Conservation (phyloP, 75 land plant species). For the Gnetum montanum region DNA sequence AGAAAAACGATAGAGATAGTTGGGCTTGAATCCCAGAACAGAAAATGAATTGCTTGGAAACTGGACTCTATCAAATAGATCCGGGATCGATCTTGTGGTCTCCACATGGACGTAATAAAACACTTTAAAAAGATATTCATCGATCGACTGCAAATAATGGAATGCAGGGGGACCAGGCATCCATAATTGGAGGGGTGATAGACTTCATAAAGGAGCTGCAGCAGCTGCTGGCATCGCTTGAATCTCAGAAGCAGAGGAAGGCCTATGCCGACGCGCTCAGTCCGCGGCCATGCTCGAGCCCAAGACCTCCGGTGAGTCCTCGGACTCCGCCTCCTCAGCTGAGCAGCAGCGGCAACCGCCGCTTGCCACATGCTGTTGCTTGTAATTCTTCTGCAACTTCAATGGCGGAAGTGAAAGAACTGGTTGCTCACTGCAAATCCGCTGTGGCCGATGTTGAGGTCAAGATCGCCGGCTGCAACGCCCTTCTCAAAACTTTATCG, state of each 20-base stretch:
- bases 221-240: slow-evolving; percentile 66
- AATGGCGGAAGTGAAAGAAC: slow-evolving; percentile 17
- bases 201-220: slow-evolving; percentile 83
- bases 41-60: no score
- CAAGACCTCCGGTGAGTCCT: slow-evolving; percentile 19
- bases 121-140: no score
- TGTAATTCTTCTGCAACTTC: slow-evolving; percentile 7
- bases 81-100: no score
- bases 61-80: no score
- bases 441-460: slow-evolving; percentile 62
- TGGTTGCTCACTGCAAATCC: slow-evolving; percentile 49
- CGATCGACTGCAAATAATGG: no score
- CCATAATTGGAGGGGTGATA: slow-evolving; percentile 85
- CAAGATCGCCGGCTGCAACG: slow-evolving; percentile 55
- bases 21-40: no score
- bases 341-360: neutral
- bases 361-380: no score
- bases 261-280: slow-evolving; percentile 36
- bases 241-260: slow-evolving; percentile 76
- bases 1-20: no score
- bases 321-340: slow-evolving; percentile 19
- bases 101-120: no score
- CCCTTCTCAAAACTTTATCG: slow-evolving; percentile 49
- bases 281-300: slow-evolving; percentile 38
- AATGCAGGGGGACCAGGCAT: slow-evolving; percentile 84